Base-by-base conservation (phyloP, 371 early-diverging fungal genomes). In the Catenaria anguillulae region DNA sequence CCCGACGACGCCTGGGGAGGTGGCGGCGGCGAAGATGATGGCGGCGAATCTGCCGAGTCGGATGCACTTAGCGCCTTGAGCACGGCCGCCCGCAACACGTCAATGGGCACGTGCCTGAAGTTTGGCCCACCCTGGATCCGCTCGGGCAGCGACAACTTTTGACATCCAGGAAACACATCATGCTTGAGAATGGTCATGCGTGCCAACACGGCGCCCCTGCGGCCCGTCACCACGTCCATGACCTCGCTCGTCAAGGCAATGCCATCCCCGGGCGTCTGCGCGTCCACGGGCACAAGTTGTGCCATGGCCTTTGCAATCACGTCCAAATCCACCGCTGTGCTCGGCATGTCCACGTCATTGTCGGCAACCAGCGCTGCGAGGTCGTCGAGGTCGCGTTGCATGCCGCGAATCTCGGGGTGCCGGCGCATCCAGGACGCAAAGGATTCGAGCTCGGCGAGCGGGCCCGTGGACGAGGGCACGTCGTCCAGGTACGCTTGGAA, bases 161-260 rank as follows among this genome's bases (percentile, higher is more conserved):
- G 86, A 34, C 83, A 82, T 2, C 85, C 85, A 17, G 84, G 86
- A 70, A 84, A 86, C 31, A 81, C 76, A 61, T 84, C 86, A 42
- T 77, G 77, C 56, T 86, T 86, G 54, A 86, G 62, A 56, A 86
- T 86, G 0, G 83, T 84, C 45, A 79, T 76, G 45, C 78, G 77
- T 0, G 79, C 80, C 45, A 86, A 70, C 0, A 86, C 85, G 42
- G 77, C 78, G 29, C 86, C 86, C 55, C 72, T 66, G 4, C 86
- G 69, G 10, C 66, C 50, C 46, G 70, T 74, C 4, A 86, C 83
- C 0, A 84, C 85, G 0, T 74, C 65, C 66, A 80, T 63, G 10
- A 86, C 84, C 65, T 86, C 86, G 45, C 71, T 71, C 0, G 81
- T 73, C 10, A 83, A 65, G 0, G 86, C 85, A 36, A 86, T 71